These are phyloP conservation scores for Onygenales sp. DNA, from an alignment of 2,329 filamentous ascomycete genomes.

Conservation along the genomic window DNA sequence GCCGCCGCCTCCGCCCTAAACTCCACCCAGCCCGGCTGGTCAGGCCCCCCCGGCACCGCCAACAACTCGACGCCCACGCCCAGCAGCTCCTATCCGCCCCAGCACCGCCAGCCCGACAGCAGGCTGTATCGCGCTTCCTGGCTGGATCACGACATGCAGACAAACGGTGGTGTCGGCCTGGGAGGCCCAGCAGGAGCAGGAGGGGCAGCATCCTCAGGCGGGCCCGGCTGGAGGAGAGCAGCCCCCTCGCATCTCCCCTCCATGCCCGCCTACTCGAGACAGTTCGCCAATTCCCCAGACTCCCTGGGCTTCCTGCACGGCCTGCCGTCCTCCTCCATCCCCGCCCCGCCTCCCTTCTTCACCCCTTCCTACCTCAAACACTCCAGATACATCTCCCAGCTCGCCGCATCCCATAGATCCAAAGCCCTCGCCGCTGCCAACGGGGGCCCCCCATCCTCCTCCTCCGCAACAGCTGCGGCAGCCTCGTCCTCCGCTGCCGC, in stretches of 20 bases:
- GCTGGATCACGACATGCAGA: constrained; percentile 42
- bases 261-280: constrained; percentile 39
- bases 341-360: constrained; percentile 48
- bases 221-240: constrained; percentile 32
- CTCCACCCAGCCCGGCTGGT: constrained; percentile 30
- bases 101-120: constrained; percentile 21
- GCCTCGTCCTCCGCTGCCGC: neutral
- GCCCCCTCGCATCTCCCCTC: constrained; percentile 12
- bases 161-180: constrained; percentile 31
- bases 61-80: constrained; percentile 17
- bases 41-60: constrained; percentile 17
- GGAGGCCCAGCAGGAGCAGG: constrained; percentile 15
- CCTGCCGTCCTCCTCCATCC: constrained; percentile 19
- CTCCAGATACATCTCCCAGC: constrained; percentile 66
- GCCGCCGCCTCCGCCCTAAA: constrained; percentile 17
- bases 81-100: constrained; percentile 26
- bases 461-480: neutral
- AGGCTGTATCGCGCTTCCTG: constrained; percentile 25
- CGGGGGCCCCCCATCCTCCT: constrained; percentile 32
- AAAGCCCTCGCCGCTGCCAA: constrained; percentile 45
- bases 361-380: constrained; percentile 72
- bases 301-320: constrained; percentile 10
- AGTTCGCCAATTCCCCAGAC: constrained; percentile 29
- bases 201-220: no score
- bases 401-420: constrained; percentile 60